Percentiles rank a stretch among this genome's conserved stretches.
Evolutionary conservation across 2,329 filamentous ascomycete species (phyloP).

Genomic region (Fusarium incarnatum): DNA sequence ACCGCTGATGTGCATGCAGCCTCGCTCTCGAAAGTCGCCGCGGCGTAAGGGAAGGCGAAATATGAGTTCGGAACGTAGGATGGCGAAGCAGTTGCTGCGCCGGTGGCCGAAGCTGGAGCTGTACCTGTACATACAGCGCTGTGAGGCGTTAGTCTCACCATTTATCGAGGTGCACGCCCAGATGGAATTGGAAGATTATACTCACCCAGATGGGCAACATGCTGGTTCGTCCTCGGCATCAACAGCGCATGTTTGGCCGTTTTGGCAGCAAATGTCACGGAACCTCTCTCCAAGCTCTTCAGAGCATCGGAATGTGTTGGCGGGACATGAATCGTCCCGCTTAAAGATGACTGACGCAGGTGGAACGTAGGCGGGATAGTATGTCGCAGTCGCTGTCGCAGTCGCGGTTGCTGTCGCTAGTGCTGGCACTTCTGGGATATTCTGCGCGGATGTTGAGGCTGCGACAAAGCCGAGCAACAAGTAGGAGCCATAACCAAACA

Average conservation of each 20-base stretch:
- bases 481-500: slow-evolving; percentile 39
- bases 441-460: slow-evolving; percentile 34
- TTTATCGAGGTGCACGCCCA: background rate
- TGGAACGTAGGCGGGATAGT: slow-evolving; percentile 30
- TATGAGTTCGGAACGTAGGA: slow-evolving; percentile 68
- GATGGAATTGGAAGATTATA: slow-evolving; percentile 12
- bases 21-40: slow-evolving; percentile 63
- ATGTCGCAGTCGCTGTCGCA: slow-evolving; percentile 12
- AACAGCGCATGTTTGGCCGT: slow-evolving; percentile 62
- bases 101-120: slow-evolving; percentile 57
- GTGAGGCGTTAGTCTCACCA: slow-evolving; percentile 26
- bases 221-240: slow-evolving; percentile 63
- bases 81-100: slow-evolving; percentile 52
- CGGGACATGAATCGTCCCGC: slow-evolving; percentile 56
- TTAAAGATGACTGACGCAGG: slow-evolving; percentile 41
- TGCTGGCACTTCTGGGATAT: slow-evolving; percentile 33
- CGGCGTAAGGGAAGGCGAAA: slow-evolving; percentile 70
- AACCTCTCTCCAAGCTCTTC: slow-evolving; percentile 60
- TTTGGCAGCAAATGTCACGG: slow-evolving; percentile 62
- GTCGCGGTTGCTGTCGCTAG: slow-evolving; percentile 30
- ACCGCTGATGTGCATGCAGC: slow-evolving; percentile 65
- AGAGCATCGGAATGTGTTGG: slow-evolving; percentile 64
- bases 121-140: slow-evolving; percentile 68
- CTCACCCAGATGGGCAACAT: slow-evolving; percentile 66
- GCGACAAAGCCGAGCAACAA: slow-evolving; percentile 41